Base-by-base conservation (phyloP, 106 monocot species). In the Platanthera zijinensis region DNA sequence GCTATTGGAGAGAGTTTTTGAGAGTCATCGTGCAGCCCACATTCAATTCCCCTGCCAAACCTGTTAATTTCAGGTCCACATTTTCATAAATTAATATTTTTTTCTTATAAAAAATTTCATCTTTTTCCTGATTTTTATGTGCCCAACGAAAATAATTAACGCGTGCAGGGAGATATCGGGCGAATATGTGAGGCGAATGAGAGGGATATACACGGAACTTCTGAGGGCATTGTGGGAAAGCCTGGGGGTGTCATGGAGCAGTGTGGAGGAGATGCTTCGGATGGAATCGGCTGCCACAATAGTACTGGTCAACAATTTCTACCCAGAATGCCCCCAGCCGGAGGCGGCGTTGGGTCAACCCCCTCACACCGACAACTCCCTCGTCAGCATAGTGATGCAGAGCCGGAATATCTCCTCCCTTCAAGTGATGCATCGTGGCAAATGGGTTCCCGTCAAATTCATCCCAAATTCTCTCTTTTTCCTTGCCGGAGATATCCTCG, bases 11-110 rank as follows among this genome's bases (percentile, higher is more conserved):
- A 76, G 86, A 90, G 71, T 91, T 78, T 61, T 51, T 84, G 14
- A 94, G 91, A 78, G 17, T 94, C 2, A 30, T 87, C 50, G 80
- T 83, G 10, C 86, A 90, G 51, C 94, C 94, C 0, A 70, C 76
- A 10, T 84, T 90, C 74, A 71, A 80, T 49, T 83, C 73, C 28
- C 90, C 88, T 30, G 7, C 77, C 3, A 89, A 84, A 71, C 91
- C 95, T 46, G 28, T 25, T 0, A 81, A 74, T 48, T 85, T 95
- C 62, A 89, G 90, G 25, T 25, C 25, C 0, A 25, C 25, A 25
- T 25, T 25, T 25, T 25, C 25, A 25, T 25, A 25, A 25, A 25
- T 25, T 25, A 25, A 25, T 25, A 25, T 25, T 25, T 25, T 25
- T 25, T 25, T 25, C 25, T 25, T 25, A 25, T 25, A 25, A 25